Evolutionary conservation across 1,284 basidiomycete genomes (phyloP).

Genomic region (Trametes sp.): DNA sequence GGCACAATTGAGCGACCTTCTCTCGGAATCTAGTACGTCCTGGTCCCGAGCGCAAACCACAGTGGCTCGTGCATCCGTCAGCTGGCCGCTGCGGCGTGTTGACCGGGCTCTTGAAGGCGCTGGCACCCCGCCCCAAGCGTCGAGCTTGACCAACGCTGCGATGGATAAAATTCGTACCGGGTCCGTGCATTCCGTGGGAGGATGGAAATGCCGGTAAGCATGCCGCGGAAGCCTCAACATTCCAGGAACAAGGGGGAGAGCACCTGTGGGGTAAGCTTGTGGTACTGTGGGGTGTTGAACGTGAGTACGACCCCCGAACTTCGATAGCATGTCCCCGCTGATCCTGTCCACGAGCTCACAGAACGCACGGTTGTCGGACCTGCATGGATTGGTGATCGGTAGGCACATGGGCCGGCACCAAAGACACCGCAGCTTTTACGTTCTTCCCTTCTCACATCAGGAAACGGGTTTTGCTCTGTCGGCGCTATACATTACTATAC

Average conservation of each 20-base stretch:
- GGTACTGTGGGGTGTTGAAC: slow-evolving; percentile 45
- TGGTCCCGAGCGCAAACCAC: background rate
- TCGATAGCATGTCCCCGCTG: slow-evolving; percentile 4
- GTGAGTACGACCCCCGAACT: background rate
- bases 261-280: slow-evolving; percentile 63
- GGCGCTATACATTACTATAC: no score
- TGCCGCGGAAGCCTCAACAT: background rate
- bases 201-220: slow-evolving; percentile 47
- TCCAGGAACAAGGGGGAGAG: slow-evolving; percentile 55
- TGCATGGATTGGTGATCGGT: slow-evolving; percentile 57
- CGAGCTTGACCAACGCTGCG: slow-evolving; percentile 59
- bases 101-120: slow-evolving; percentile 57
- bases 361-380: slow-evolving; percentile 50
- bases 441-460: no score
- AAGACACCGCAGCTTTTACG: slow-evolving; percentile 75
- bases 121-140: slow-evolving; percentile 53
- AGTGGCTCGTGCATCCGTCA: background rate
- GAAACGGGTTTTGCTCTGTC: no score
- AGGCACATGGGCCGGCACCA: slow-evolving; percentile 76
- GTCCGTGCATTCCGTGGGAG: slow-evolving; percentile 60
- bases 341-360: slow-evolving; percentile 53
- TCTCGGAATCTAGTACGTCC: background rate
- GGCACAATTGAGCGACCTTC: background rate
- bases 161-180: slow-evolving; percentile 59
- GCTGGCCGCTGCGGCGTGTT: slow-evolving; percentile 32